phyloP scores from a whole-genome alignment of 108 stramenopile genomes.

The Stephanodiscus triporus region DNA sequence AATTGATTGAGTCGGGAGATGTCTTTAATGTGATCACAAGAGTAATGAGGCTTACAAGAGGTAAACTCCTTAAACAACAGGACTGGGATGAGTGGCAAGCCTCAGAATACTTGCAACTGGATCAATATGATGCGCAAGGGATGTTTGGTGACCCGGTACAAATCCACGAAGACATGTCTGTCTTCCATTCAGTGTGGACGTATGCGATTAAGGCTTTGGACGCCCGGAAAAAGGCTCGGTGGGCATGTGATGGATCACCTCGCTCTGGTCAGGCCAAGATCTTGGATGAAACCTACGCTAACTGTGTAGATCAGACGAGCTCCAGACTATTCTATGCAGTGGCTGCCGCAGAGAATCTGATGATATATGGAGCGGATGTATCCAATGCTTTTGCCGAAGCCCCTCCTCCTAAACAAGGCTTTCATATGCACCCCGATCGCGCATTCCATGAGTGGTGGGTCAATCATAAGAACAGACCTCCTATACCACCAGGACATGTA shows the following conservation, averaged over 20 bases:
- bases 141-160: conserved; percentile 8
- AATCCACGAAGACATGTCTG: background rate
- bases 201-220: conserved; percentile 1
- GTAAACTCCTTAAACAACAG: background rate
- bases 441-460: too few species aligned
- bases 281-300: too few species aligned
- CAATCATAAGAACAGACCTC: too few species aligned
- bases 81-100: conserved; percentile 17
- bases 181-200: conserved; percentile 2
- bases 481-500: too few species aligned
- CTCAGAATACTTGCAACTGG: conserved; percentile 11
- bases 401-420: too few species aligned
- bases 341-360: background rate
- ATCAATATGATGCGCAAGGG: conserved; percentile 12
- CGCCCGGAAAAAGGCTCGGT: conserved; percentile 12
- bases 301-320: background rate
- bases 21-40: background rate
- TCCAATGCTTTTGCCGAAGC: conserved; percentile 19
- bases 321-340: background rate
- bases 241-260: too few species aligned
- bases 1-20: background rate
- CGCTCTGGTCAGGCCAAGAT: too few species aligned
- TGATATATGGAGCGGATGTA: conserved; percentile 3
- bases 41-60: background rate
- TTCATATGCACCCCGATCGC: too few species aligned